These are phyloP conservation scores for Epichloe scottii DNA, from an alignment of 2,329 filamentous ascomycete species.

Conservation along the genomic window DNA sequence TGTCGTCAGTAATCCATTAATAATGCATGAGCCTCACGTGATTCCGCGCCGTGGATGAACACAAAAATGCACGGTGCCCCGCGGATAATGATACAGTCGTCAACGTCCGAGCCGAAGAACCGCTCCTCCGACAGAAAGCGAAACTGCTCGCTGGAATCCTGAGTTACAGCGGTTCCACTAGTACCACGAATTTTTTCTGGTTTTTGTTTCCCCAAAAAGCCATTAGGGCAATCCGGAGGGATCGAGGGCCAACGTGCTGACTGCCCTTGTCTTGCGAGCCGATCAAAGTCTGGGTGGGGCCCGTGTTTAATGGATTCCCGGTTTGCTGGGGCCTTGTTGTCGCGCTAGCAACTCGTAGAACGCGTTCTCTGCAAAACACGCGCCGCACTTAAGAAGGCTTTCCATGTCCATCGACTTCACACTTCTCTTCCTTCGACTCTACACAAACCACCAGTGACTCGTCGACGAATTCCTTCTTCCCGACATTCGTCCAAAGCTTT, in stretches of 20 bases:
- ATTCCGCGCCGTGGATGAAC: conserved; percentile 9
- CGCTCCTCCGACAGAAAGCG: neutral
- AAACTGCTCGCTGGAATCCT: neutral
- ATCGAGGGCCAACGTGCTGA: neutral
- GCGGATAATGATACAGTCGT: neutral
- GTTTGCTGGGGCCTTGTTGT: conserved; percentile 10
- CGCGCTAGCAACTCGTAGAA: conserved; percentile 21
- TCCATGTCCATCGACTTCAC: conserved; percentile 9
- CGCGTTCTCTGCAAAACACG: conserved; percentile 20
- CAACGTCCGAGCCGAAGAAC: conserved; percentile 1
- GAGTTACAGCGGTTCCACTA: too few species aligned
- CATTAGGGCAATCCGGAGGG: too few species aligned
- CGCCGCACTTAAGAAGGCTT: conserved; percentile 25
- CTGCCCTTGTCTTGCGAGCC: neutral
- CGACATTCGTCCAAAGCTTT: neutral
- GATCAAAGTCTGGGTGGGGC: conserved; percentile 8
- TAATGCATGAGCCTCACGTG: conserved; percentile 11
- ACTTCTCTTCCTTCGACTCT: conserved; percentile 10
- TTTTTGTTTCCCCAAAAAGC: too few species aligned
- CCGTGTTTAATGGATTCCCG: conserved; percentile 17
- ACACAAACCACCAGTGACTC: conserved; percentile 9
- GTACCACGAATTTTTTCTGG: too few species aligned
- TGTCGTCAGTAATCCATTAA: conserved; percentile 1
- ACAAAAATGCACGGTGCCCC: conserved; percentile 3
- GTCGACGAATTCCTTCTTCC: conserved; percentile 4